These are phyloP conservation scores for Graphilbum ipis-grandicollis DNA, from an alignment of 2,329 filamentous ascomycete genomes.

Conservation along the genomic window DNA sequence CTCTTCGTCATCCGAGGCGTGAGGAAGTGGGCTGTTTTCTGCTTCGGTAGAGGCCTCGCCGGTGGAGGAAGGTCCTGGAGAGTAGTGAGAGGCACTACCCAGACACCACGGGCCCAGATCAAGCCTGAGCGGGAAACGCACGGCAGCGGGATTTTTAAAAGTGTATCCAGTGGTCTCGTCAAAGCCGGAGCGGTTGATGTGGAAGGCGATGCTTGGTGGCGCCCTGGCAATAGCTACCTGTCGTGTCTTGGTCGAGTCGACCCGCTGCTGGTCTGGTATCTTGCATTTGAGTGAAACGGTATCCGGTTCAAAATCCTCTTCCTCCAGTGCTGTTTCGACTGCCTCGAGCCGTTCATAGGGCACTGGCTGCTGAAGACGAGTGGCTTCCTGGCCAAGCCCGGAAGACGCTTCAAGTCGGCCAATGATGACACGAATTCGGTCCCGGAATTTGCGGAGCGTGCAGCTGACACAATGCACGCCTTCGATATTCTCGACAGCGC, in stretches of 20 bases:
- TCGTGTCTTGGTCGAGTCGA: constrained; percentile 70
- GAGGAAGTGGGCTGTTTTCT: background rate
- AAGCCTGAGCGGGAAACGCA: constrained; percentile 57
- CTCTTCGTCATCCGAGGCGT: constrained; percentile 26
- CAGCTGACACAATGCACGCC: constrained; percentile 87
- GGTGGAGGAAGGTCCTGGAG: too few relatives aligned
- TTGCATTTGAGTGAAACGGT: constrained; percentile 46
- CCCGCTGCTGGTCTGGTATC: constrained; percentile 48
- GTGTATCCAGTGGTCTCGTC: constrained; percentile 65
- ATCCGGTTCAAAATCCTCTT: constrained; percentile 63
- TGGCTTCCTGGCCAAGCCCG: constrained; percentile 19
- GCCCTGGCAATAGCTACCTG: constrained; percentile 74
- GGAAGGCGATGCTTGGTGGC: constrained; percentile 65
- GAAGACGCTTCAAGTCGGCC: constrained; percentile 17
- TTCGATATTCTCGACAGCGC: constrained; percentile 66
- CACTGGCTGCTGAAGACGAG: constrained; percentile 21
- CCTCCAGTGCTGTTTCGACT: constrained; percentile 54
- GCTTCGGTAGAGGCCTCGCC: too few relatives aligned
- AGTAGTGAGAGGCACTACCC: constrained; percentile 28
- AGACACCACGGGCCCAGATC: constrained; percentile 77
- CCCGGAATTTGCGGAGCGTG: constrained; percentile 48
- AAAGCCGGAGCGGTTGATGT: constrained; percentile 85
- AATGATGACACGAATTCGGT: constrained; percentile 28
- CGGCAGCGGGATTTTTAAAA: constrained; percentile 67
- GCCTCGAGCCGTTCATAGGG: constrained; percentile 39